Base-by-base conservation (phyloP, 108 stramenopile genomes). In the Parietichytrium sp. region DNA sequence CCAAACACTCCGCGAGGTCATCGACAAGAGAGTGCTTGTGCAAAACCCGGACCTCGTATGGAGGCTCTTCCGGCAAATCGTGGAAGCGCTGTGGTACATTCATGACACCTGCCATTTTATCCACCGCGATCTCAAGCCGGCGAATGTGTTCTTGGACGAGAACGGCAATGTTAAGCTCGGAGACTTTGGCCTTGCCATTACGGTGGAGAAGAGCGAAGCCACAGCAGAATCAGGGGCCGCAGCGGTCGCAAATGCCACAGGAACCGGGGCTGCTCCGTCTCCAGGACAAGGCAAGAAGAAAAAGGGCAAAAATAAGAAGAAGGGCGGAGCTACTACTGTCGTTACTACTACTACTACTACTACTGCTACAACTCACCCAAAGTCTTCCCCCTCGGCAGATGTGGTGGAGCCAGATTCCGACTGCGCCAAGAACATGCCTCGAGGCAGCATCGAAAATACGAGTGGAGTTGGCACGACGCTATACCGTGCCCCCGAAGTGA, bases 401-500 rank as follows among this genome's bases (percentile, higher is more conserved):
- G n/a, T n/a, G n/a, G n/a, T n/a, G n/a, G n/a, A n/a, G n/a, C n/a
- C n/a, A n/a, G n/a, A n/a, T n/a, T n/a, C n/a, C n/a, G n/a, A n/a
- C n/a, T n/a, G n/a, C n/a, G n/a, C n/a, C n/a, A n/a, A n/a, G n/a
- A n/a, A n/a, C n/a, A n/a, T n/a, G n/a, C n/a, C n/a, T n/a, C 25
- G 81, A 54, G 47, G n/a, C 49, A n/a, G 47, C n/a, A n/a, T n/a
- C n/a, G n/a, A 91, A 23, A 93, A 93, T 54, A 96, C 96, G 0
- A 89, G 84, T 6, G 97, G 97, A 10, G 92, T 98, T 36, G 97
- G 97, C 0, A 98, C 97, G 18, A 92, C 94, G 7, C 88, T 91
- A n/a, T 98, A 98, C 82, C 94, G 93, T 16, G 92, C 95, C 29
- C 95, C 95, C 3, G 97, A 98, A 84, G 95, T 96, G 88, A 84